These are phyloP conservation scores for Eimeria sp. DNA, from an alignment of 169 alveolate species.

Conservation along the genomic window DNA sequence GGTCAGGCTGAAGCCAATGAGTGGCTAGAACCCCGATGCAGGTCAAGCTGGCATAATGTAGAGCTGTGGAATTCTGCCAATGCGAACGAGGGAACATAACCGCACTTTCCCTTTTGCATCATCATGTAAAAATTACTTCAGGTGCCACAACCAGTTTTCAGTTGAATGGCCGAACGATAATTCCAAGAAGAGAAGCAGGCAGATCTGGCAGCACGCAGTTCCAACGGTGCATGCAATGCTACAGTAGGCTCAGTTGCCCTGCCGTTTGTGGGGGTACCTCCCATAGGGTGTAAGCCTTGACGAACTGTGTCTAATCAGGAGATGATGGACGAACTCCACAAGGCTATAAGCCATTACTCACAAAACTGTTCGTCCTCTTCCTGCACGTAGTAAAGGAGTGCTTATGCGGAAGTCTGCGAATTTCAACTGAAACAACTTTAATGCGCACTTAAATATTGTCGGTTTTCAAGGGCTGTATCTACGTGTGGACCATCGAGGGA, in stretches of 20 bases:
- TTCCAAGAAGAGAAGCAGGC: not conserved
- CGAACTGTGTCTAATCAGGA: not conserved
- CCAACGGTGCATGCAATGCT: not conserved
- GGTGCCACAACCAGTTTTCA: not conserved
- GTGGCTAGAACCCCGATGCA: not conserved
- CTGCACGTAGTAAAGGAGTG: not conserved
- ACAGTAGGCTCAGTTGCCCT: not conserved
- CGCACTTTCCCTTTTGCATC: not conserved
- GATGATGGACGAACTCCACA: not conserved
- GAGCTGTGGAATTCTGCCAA: not conserved
- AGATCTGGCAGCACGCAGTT: not conserved
- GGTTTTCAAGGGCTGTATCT: not conserved
- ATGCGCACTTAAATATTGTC: not conserved
- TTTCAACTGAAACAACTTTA: not conserved
- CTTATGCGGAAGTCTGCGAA: not conserved
- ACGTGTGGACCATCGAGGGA: not conserved
- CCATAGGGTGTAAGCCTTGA: not conserved
- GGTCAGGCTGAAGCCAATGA: not conserved
- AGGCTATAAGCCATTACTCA: not conserved
- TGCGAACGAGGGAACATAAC: not conserved
- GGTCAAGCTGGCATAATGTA: not conserved
- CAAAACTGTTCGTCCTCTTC: not conserved
- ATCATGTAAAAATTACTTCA: not conserved
- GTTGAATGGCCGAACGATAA: not conserved
- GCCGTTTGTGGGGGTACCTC: not conserved